Conservation (phyloP, 768 basidiomycete genomes). For the Russula griseocarnosa region DNA sequence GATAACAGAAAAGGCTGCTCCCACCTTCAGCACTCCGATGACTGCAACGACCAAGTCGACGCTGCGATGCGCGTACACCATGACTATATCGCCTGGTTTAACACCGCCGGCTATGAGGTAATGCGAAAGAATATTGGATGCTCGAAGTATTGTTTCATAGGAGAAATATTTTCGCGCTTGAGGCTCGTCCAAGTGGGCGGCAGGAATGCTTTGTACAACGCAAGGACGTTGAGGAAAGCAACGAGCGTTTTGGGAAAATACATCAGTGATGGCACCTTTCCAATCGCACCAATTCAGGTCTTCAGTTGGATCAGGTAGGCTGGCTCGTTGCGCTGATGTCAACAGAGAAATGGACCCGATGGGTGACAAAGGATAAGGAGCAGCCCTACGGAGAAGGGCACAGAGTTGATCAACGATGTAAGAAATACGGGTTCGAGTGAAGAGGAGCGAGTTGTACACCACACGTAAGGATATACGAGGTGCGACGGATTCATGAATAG, state of each 20-base stretch:
- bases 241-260: slow-evolving; percentile 86
- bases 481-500: slow-evolving; percentile 64
- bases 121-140: slow-evolving; percentile 87
- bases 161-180: slow-evolving; percentile 63
- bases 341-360: slow-evolving; percentile 80
- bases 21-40: slow-evolving; percentile 93
- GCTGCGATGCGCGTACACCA: slow-evolving; percentile 94
- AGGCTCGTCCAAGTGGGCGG: slow-evolving; percentile 36
- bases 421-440: slow-evolving; percentile 71
- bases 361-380: slow-evolving; percentile 59
- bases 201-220: slow-evolving; percentile 73
- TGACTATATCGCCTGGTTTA: slow-evolving; percentile 91
- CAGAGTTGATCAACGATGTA: slow-evolving; percentile 84
- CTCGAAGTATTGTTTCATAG: slow-evolving; percentile 76
- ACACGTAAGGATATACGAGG: slow-evolving; percentile 77
- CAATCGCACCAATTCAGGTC: slow-evolving; percentile 97
- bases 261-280: slow-evolving; percentile 94
- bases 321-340: slow-evolving; percentile 61
- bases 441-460: slow-evolving; percentile 92
- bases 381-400: slow-evolving; percentile 65
- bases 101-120: slow-evolving; percentile 82
- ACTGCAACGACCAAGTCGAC: slow-evolving; percentile 97
- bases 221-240: slow-evolving; percentile 79
- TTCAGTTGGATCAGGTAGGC: slow-evolving; percentile 77
- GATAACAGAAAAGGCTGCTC: slow-evolving; percentile 95